These are phyloP conservation scores for Parachaetomium inaequale DNA, from an alignment of 495 filamentous ascomycete species.

Conservation along the genomic window DNA sequence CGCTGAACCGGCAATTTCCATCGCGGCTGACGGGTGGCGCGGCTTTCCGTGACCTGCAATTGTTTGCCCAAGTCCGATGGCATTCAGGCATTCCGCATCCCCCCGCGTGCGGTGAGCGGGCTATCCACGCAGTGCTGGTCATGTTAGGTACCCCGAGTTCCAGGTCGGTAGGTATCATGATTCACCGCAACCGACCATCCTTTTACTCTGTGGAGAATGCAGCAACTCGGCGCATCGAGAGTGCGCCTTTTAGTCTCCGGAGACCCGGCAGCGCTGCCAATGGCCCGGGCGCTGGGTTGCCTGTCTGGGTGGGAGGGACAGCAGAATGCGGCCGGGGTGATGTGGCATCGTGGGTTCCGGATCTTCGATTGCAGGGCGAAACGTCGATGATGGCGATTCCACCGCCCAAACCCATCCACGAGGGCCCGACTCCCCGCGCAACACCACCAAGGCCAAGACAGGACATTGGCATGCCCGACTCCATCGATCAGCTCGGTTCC, in stretches of 20 bases:
- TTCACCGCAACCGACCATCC: too few species aligned
- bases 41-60: background rate
- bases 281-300: too few species aligned
- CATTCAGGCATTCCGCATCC: constrained; percentile 4
- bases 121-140: background rate
- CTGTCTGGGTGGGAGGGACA: constrained; percentile 11
- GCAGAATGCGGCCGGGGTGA: background rate
- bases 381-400: constrained; percentile 13
- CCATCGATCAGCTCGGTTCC: background rate
- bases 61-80: background rate
- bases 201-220: too few species aligned
- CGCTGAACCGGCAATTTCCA: constrained; percentile 16
- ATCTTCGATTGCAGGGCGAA: constrained; percentile 15
- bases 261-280: too few species aligned
- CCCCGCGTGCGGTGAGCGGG: background rate
- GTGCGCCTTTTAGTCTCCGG: too few species aligned
- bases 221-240: background rate
- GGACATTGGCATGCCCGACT: background rate
- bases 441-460: background rate
- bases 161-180: too few species aligned
- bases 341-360: background rate
- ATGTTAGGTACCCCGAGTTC: too few species aligned
- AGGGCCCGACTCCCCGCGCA: constrained; percentile 15
- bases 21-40: background rate
- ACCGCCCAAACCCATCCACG: background rate